Conservation (phyloP, 129 eudicot genomes). For the Cynara cardunculus region DNA sequence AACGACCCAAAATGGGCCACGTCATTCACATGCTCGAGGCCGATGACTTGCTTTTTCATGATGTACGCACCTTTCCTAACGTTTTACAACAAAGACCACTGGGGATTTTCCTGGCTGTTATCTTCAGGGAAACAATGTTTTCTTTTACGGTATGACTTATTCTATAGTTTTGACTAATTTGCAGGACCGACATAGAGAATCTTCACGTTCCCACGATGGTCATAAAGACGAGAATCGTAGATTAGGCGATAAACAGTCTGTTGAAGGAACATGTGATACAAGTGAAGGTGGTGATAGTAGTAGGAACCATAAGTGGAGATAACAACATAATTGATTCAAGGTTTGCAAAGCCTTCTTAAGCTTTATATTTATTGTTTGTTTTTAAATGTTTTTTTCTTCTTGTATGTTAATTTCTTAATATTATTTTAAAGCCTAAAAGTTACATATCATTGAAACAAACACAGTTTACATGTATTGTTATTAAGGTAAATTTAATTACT, state of each 20-base stretch:
- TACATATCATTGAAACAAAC: not conserved
- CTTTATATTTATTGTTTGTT: slow-evolving; percentile 6
- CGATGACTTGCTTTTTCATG: slow-evolving; percentile 61
- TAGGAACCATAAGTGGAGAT: slow-evolving; percentile 35
- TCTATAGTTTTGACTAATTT: slow-evolving; percentile 2
- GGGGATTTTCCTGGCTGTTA: not conserved
- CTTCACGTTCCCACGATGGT: slow-evolving; percentile 36
- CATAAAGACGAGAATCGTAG: slow-evolving; percentile 31
- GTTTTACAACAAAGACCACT: no score
- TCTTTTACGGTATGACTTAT: not conserved
- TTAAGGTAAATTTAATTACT: slow-evolving; percentile 2
- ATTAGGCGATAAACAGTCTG: slow-evolving; percentile 26
- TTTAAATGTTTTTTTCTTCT: not conserved
- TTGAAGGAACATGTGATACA: slow-evolving; percentile 39
- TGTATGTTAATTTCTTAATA: not conserved
- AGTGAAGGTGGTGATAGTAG: slow-evolving; percentile 52
- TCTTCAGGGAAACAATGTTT: no score
- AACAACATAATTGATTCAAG: not conserved
- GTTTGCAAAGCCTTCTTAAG: not conserved
- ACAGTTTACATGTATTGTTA: slow-evolving; percentile 8
- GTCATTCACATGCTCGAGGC: slow-evolving; percentile 88
- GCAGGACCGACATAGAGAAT: slow-evolving; percentile 56
- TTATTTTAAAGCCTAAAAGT: not conserved
- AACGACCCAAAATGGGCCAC: slow-evolving; percentile 91
- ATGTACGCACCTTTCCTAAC: no score